Base-by-base conservation (phyloP, 768 basidiomycete species). In the Mycena amicta region DNA sequence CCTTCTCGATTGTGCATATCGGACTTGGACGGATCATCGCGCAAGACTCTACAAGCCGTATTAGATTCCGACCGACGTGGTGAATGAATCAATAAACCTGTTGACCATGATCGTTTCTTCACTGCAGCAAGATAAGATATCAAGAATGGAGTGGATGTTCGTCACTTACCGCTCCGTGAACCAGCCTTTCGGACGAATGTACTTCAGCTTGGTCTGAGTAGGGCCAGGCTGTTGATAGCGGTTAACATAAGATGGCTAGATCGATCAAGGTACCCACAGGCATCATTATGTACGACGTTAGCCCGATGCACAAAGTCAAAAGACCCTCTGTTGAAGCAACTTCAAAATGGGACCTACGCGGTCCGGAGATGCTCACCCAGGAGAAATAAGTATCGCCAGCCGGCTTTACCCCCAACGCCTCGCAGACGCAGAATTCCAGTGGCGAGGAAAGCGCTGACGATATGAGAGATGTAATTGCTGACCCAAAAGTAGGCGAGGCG, bases 1-100 rank as follows among this genome's bases (percentile, higher is more conserved):
- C 84, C 87, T 71, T 89, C 73, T n/a, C 87, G 80, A 62, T 89
- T 89, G 71, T 88, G 86, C 87, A 89, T 87, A 62, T 81, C 78
- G 15, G 81, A 84, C 66, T 87, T 87, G 4, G 83, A 74, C 4
- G 87, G 86, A 63, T 89, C 86, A 66, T 87, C 86, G 16, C 85
- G 79, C 4, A 88, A 71, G 5, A 88, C 80, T 33, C 82, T n/a
- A 73, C n/a, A n/a, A n/a, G n/a, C n/a, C n/a, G n/a, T n/a, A n/a
- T n/a, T n/a, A n/a, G n/a, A n/a, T n/a, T n/a, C n/a, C n/a, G n/a
- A n/a, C n/a, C n/a, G n/a, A n/a, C n/a, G n/a, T n/a, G n/a, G n/a
- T n/a, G n/a, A n/a, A n/a, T n/a, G n/a, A n/a, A n/a, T n/a, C n/a
- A n/a, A n/a, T n/a, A n/a, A n/a, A n/a, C n/a, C n/a, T n/a, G 64